Evolutionary conservation across 2,329 filamentous ascomycete genomes (phyloP).

Genomic region (Aspergillus calidoustus): DNA sequence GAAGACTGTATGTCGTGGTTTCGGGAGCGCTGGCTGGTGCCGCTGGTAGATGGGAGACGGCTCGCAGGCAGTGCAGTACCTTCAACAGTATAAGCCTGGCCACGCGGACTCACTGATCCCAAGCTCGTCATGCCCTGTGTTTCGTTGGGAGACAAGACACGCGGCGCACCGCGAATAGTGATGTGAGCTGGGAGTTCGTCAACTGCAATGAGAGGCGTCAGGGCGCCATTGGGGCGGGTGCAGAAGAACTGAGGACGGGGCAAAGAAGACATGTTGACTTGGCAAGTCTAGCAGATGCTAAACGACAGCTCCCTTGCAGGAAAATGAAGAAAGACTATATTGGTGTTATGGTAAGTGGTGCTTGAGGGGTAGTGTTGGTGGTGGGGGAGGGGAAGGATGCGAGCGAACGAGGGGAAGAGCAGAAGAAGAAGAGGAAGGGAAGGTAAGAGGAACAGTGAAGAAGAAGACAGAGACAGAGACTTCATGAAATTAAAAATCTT

Average conservation of each 20-base stretch:
- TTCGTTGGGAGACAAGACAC: conserved; percentile 40
- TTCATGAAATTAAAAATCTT: conserved; percentile 11
- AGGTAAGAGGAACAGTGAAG: conserved; percentile 10
- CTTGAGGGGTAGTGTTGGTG: not conserved
- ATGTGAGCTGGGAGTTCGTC: conserved; percentile 50
- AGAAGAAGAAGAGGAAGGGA: conserved; percentile 11
- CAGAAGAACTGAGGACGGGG: conserved; percentile 49
- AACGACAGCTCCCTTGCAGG: not conserved
- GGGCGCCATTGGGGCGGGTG: conserved; percentile 44
- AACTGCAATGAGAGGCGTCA: conserved; percentile 50
- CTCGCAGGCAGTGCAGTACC: conserved; percentile 15
- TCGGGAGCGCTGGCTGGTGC: conserved; percentile 16
- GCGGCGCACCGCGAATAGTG: conserved; percentile 43
- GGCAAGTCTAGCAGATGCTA: not conserved
- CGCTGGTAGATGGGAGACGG: conserved; percentile 12
- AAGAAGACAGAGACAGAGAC: conserved; percentile 11
- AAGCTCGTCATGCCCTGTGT: conserved; percentile 50
- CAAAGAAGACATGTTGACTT: conserved; percentile 27
- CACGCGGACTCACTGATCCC: conserved; percentile 38
- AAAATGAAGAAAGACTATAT: not conserved
- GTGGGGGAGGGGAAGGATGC: not conserved
- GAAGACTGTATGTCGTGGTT: conserved; percentile 27
- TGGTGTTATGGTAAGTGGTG: not conserved
- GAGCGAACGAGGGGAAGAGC: conserved; percentile 17
- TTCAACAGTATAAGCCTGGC: conserved; percentile 43